Conservation (phyloP, 2,329 filamentous ascomycete genomes). For the Pyricularia pennisetigena region DNA sequence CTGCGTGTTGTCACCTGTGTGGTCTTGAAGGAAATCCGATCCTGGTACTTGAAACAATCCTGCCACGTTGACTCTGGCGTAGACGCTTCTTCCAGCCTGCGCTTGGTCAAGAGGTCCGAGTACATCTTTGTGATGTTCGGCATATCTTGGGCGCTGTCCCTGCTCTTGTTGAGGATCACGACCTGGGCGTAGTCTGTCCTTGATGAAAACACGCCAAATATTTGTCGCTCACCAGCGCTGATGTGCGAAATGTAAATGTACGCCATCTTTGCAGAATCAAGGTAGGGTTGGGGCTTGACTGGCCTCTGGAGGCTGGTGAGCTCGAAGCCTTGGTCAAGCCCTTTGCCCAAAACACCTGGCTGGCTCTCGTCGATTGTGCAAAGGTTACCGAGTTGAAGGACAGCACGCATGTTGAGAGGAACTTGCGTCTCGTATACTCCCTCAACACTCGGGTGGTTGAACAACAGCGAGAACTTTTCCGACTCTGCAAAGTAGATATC, state of each 20-base stretch:
- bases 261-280: constrained; percentile 62
- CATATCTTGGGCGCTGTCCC: constrained; percentile 69
- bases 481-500: constrained; percentile 77
- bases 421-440: constrained; percentile 95
- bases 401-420: constrained; percentile 74
- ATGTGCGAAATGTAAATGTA: constrained; percentile 95
- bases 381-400: constrained; percentile 80
- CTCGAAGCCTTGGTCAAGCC: constrained; percentile 89
- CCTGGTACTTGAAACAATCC: constrained; percentile 77
- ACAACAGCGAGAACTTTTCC: constrained; percentile 71
- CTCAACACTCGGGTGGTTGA: constrained; percentile 90
- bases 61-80: constrained; percentile 63
- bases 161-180: constrained; percentile 74
- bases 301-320: constrained; percentile 64
- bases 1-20: constrained; percentile 81
- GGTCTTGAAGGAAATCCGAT: constrained; percentile 74
- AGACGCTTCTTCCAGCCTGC: constrained; percentile 55
- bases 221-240: constrained; percentile 77
- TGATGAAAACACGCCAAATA: constrained; percentile 90
- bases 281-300: constrained; percentile 57
- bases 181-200: constrained; percentile 71
- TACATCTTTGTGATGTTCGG: constrained; percentile 91
- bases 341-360: constrained; percentile 81
- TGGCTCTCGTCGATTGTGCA: constrained; percentile 92
- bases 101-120: constrained; percentile 58